phyloP scores from a whole-genome alignment of 1,284 basidiomycete genomes.

The Phylloboletellus chloephorus region DNA sequence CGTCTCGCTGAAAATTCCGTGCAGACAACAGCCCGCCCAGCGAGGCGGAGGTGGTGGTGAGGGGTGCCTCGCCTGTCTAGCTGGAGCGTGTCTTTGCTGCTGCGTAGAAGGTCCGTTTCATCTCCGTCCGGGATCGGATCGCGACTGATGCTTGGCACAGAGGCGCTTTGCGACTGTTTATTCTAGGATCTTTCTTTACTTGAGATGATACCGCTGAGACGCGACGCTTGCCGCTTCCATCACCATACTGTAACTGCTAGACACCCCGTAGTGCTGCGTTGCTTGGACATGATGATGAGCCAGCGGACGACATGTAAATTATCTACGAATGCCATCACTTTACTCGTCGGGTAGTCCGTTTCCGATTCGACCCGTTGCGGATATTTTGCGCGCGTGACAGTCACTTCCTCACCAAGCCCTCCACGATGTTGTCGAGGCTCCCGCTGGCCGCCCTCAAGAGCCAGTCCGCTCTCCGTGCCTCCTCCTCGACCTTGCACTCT shows the following conservation, averaged over 20 bases:
- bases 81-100: slow-evolving; percentile 69
- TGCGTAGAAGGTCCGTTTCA: slow-evolving; percentile 63
- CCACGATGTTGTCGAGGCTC: slow-evolving; percentile 75
- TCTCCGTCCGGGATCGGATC: slow-evolving; percentile 4
- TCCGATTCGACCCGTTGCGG: slow-evolving; percentile 33
- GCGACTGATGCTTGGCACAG: slow-evolving; percentile 33
- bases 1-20: slow-evolving; percentile 11
- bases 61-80: slow-evolving; percentile 65
- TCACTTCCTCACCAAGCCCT: slow-evolving; percentile 34
- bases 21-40: slow-evolving; percentile 52
- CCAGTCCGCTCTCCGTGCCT: slow-evolving; percentile 28
- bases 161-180: slow-evolving; percentile 66
- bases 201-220: slow-evolving; percentile 18
- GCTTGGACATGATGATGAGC: background rate
- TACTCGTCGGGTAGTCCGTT: slow-evolving; percentile 18
- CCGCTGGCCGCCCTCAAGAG: slow-evolving; percentile 57
- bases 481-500: slow-evolving; percentile 38
- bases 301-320: slow-evolving; percentile 30
- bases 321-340: slow-evolving; percentile 16
- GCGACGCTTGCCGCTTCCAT: slow-evolving; percentile 8
- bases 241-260: slow-evolving; percentile 19
- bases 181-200: slow-evolving; percentile 37
- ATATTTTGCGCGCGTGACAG: slow-evolving; percentile 21
- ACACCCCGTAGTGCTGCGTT: slow-evolving; percentile 5
- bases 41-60: slow-evolving; percentile 37